Conservation (phyloP, 148 eudicot species). For the Camellia japonica region DNA sequence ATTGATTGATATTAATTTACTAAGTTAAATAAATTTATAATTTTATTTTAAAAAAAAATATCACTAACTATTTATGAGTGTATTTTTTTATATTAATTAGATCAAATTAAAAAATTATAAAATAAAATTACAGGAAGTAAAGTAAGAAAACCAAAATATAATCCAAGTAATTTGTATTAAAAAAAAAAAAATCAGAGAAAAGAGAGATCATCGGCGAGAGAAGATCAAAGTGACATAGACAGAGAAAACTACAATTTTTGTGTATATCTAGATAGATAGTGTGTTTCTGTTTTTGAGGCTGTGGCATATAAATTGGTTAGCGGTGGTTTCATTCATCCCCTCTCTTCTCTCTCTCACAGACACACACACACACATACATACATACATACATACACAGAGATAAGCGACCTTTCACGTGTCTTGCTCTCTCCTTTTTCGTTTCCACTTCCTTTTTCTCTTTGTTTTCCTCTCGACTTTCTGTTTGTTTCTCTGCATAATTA, state of each 20-base stretch:
- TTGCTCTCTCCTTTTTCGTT: neutral
- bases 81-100: too few relatives aligned
- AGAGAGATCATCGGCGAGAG: slow-evolving; percentile 5
- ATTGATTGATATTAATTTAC: too few relatives aligned
- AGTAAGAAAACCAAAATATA: too few relatives aligned
- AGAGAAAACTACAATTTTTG: neutral
- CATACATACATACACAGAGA: neutral
- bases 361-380: neutral
- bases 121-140: too few relatives aligned
- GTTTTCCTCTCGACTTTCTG: slow-evolving; percentile 15
- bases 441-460: neutral
- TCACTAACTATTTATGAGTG: too few relatives aligned
- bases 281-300: neutral
- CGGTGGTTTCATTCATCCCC: slow-evolving; percentile 8
- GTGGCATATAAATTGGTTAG: slow-evolving; percentile 7
- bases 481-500: slow-evolving; percentile 4
- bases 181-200: neutral
- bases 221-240: neutral
- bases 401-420: slow-evolving; percentile 13
- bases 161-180: too few relatives aligned
- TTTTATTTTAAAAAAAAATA: too few relatives aligned
- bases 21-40: too few relatives aligned
- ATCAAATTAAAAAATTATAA: too few relatives aligned
- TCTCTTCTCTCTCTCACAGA: neutral
- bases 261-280: neutral